Evolutionary conservation across 129 eudicot species (phyloP).

Genomic region (Artemisia argyi): DNA sequence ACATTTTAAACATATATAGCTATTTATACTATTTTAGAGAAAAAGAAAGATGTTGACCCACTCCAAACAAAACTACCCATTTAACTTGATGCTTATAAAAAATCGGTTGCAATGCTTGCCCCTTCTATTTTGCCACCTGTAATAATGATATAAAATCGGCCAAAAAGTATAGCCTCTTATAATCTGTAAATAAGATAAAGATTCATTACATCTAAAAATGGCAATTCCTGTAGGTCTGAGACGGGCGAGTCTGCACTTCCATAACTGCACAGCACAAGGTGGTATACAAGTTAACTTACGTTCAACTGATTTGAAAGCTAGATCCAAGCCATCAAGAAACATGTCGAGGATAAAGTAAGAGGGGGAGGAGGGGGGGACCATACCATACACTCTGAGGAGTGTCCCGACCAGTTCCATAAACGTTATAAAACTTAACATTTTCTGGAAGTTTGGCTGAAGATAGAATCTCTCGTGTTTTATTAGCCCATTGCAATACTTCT

Average conservation of each 20-base stretch:
- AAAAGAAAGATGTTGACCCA: neutral
- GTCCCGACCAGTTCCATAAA: constrained; percentile 77
- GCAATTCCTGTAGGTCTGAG: constrained; percentile 58
- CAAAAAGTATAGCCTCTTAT: constrained; percentile 5
- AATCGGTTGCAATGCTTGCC: neutral
- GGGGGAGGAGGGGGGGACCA: neutral
- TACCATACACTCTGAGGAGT: constrained; percentile 98
- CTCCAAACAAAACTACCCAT: neutral
- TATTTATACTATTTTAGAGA: neutral
- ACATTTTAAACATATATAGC: neutral
- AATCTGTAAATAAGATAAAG: constrained; percentile 7
- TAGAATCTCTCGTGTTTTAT: constrained; percentile 71
- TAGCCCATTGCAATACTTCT: constrained; percentile 82
- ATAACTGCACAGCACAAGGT: constrained; percentile 62
- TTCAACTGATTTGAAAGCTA: too few species aligned
- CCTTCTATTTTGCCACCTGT: neutral
- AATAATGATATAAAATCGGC: neutral
- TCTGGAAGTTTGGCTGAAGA: constrained; percentile 76
- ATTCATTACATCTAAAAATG: constrained; percentile 50
- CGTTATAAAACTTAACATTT: constrained; percentile 81
- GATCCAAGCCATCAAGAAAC: too few species aligned
- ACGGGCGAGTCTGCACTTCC: constrained; percentile 84
- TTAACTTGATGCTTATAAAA: too few species aligned
- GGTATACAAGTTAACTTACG: neutral
- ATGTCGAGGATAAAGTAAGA: too few species aligned